Conservation (phyloP, 345 rosid genomes). For the Heritiera fomes region DNA sequence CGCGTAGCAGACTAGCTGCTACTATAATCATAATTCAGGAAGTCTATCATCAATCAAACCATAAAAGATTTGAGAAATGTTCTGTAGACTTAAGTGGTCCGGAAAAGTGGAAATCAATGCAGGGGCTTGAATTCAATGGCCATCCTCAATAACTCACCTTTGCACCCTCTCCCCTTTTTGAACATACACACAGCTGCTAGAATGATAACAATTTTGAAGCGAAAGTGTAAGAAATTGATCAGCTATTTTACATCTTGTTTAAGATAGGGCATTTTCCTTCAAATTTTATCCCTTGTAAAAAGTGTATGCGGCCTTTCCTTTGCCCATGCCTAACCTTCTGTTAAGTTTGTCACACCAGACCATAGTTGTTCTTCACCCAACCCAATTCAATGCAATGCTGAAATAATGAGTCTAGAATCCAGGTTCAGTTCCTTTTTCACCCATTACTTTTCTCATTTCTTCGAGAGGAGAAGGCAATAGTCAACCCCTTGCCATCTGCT, state of each 20-base stretch:
- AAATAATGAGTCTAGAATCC: not conserved
- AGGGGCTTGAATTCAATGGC: constrained; percentile 31
- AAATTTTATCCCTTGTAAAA: too few species aligned
- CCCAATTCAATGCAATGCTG: not conserved
- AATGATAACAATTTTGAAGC: not conserved
- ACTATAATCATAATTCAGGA: constrained; percentile 27
- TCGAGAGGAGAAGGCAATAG: not conserved
- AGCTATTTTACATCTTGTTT: too few species aligned
- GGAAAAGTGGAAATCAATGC: constrained; percentile 35
- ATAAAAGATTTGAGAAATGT: not conserved
- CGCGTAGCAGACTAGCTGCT: constrained; percentile 23
- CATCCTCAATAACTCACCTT: constrained; percentile 31
- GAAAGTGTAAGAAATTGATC: too few species aligned
- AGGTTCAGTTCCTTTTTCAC: not conserved
- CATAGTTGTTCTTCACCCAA: not conserved
- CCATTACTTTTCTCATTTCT: not conserved
- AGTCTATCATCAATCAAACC: not conserved
- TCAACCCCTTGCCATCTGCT: not conserved
- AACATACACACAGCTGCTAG: not conserved
- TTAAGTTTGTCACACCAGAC: not conserved
- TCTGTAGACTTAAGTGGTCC: constrained; percentile 32
- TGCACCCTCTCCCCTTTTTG: not conserved
- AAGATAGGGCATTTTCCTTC: not conserved
- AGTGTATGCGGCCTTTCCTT: not conserved
- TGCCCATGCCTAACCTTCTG: not conserved